Base-by-base conservation (phyloP, 306 rosid genomes). In the Trifolium dubium region DNA sequence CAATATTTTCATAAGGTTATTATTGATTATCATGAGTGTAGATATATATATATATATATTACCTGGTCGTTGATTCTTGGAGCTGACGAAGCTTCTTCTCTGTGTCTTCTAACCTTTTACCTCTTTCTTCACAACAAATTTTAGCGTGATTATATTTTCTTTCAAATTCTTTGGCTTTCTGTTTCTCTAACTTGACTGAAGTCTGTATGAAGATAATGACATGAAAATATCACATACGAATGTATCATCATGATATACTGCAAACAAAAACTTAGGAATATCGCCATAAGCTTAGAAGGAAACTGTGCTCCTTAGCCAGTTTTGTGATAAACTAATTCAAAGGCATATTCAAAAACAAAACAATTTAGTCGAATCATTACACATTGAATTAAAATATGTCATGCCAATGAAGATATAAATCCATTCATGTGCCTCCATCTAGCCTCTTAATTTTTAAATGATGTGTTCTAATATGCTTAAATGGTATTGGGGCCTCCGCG, bases 21-120 rank as follows among this genome's bases (percentile, higher is more conserved):
- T 54, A 2, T 47, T 49, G 69, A 64, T 53, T 66, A 64, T 59
- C 61, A 69, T 4, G 23, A 12, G 69, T 69, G 69, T 69, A 69
- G 64, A 65, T 6, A 30, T 47, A 29, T 51, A n/a, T n/a, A n/a
- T 31, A 64, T 31, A 58, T 64, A 69, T 64, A 68, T 73, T 76
- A 92, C 97, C 93, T 82, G 59, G 88, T 83, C 83, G 88, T 74
- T 70, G 91, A 85, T 83, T 92, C 96, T 72, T 89, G 93, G 67
- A 92, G 90, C 55, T 85, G 96, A 58, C 80, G 85, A 75, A 56
- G 83, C 78, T 88, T 92, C 83, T 80, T 89, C 83, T 92, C 96
- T 3, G 88, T 73, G 67, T 89, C 97, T 78, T 86, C 95, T 74
- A 91, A 75, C 72, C 83, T 93, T 79, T 82, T 85, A 67, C 76